Evolutionary conservation across 1,284 basidiomycete species (phyloP).

Genomic region (Salmacisia buchloeana): DNA sequence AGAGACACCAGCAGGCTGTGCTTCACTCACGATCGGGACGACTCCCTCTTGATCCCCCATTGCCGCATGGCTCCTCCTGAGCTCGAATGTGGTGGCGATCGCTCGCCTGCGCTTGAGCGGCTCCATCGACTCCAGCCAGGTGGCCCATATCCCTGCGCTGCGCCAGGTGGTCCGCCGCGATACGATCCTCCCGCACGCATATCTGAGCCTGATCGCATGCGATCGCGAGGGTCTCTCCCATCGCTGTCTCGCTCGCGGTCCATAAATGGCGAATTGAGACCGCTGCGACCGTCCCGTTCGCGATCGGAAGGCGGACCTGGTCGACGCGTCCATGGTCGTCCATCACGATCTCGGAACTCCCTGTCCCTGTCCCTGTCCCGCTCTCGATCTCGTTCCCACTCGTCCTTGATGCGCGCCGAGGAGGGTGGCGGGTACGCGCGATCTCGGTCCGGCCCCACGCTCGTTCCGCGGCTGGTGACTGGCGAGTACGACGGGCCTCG

Average conservation of each 20-base stretch:
- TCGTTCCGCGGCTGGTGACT: background rate
- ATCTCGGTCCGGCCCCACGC: background rate
- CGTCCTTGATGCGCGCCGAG: background rate
- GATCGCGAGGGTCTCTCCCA: conserved; percentile 5
- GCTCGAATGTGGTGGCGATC: background rate
- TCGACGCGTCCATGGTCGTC: conserved; percentile 15
- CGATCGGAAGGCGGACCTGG: no score
- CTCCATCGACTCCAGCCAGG: background rate
- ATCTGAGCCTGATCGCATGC: background rate
- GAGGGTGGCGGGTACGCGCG: background rate
- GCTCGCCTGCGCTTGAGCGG: background rate
- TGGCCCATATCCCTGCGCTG: background rate
- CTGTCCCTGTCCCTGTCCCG: conserved; percentile 16
- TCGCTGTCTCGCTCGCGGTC: background rate
- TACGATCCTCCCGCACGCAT: background rate
- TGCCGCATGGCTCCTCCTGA: background rate
- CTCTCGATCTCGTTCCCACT: background rate
- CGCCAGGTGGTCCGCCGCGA: background rate
- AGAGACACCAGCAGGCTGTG: background rate
- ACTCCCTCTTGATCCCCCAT: background rate
- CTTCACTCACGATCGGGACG: background rate
- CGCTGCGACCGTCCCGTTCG: background rate
- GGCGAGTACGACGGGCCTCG: no score
- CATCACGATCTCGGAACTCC: conserved; percentile 15
- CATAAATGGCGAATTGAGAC: background rate